These are phyloP conservation scores for Pythium brachiatum DNA, from an alignment of 352 stramenopile genomes.

Conservation along the genomic window DNA sequence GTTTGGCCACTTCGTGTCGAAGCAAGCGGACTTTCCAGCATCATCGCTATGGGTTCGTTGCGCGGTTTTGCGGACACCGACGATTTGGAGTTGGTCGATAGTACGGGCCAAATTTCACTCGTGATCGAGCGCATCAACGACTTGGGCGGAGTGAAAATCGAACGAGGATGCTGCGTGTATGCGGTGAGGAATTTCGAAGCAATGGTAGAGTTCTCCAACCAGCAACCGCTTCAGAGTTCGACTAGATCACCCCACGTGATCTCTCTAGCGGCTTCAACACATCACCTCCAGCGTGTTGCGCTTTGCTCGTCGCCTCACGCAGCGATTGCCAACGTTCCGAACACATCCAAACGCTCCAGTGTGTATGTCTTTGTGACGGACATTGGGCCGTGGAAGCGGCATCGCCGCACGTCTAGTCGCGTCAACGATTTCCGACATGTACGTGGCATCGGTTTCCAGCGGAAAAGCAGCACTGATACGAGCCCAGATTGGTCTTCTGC, in stretches of 20 bases:
- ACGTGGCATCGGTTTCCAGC: slow-evolving; percentile 14
- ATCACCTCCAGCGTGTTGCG: slow-evolving; percentile 13
- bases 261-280: background rate
- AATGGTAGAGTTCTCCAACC: slow-evolving; percentile 5
- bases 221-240: background rate
- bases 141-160: background rate
- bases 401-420: background rate
- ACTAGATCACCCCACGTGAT: background rate
- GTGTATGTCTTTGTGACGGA: slow-evolving; percentile 23
- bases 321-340: background rate
- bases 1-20: slow-evolving; percentile 18
- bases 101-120: slow-evolving; percentile 11
- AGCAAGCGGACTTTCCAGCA: background rate
- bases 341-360: background rate
- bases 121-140: background rate
- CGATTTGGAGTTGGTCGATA: slow-evolving; percentile 21
- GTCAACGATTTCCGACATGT: slow-evolving; percentile 16
- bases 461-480: background rate
- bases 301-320: slow-evolving; percentile 7
- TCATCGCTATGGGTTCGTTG: slow-evolving; percentile 5
- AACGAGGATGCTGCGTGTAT: slow-evolving; percentile 19
- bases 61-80: slow-evolving; percentile 12
- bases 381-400: slow-evolving; percentile 21
- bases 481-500: slow-evolving; percentile 9
- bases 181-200: slow-evolving; percentile 1